phyloP scores from a whole-genome alignment of 176 grass and related monocot genomes.

The Juncus effusus region DNA sequence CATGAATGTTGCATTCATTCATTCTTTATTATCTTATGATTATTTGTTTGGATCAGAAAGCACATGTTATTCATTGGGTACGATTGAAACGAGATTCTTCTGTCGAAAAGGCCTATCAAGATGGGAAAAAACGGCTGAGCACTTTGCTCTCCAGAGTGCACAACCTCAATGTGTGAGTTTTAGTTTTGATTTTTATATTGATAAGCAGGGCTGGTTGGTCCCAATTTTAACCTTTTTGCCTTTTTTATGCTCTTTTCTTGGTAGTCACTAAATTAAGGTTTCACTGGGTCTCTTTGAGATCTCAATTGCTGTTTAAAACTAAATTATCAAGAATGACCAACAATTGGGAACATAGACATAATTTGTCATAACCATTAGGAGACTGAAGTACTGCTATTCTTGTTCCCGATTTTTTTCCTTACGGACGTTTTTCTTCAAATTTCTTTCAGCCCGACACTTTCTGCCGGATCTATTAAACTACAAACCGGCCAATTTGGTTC shows the following conservation, averaged over 20 bases:
- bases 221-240: conserved; percentile 5
- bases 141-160: conserved; percentile 75
- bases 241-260: neutral
- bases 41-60: conserved; percentile 50
- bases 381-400: neutral
- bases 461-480: conserved; percentile 60
- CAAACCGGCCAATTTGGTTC: conserved; percentile 51
- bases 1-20: too few species aligned
- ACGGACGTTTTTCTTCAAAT: neutral
- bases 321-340: too few species aligned
- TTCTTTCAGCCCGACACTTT: conserved; percentile 58
- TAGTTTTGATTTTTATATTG: conserved; percentile 9
- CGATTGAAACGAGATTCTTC: conserved; percentile 50
- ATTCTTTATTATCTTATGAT: conserved; percentile 9
- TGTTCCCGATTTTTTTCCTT: neutral
- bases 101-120: conserved; percentile 72
- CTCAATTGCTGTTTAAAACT: too few species aligned
- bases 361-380: too few species aligned
- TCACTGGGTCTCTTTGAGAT: too few species aligned
- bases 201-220: neutral
- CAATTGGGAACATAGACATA: too few species aligned
- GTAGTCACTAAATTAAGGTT: too few species aligned
- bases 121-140: conserved; percentile 47
- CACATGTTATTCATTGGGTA: conserved; percentile 88
- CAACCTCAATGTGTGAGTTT: conserved; percentile 66